phyloP scores from a whole-genome alignment of 2,329 filamentous ascomycete genomes.

The Lasiodiplodia theobromae region DNA sequence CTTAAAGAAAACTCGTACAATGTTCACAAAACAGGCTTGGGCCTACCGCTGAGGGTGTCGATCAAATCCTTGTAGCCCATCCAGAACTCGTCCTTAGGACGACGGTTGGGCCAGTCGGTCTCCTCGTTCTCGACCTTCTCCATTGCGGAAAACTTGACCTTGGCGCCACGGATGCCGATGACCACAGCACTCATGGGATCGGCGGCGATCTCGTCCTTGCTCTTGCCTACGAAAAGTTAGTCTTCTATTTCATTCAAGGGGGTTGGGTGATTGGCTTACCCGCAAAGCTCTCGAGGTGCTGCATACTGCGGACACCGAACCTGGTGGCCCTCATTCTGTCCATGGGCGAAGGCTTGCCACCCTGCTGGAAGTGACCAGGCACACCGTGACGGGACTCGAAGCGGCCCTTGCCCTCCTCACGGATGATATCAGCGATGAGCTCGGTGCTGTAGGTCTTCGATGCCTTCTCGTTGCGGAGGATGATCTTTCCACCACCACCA shows the following conservation, averaged over 20 bases:
- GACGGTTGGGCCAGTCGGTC: conserved; percentile 91
- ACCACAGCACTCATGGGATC: conserved; percentile 79
- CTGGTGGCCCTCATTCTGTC: conserved; percentile 91
- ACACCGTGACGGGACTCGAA: conserved; percentile 88
- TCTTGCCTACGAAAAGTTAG: conserved; percentile 51
- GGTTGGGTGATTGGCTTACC: conserved; percentile 39
- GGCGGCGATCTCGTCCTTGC: conserved; percentile 71
- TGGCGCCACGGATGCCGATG: conserved; percentile 90
- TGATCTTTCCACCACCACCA: conserved; percentile 87
- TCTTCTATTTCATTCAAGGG: too few species aligned
- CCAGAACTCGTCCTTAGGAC: conserved; percentile 89
- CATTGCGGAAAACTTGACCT: conserved; percentile 87
- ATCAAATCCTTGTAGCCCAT: conserved; percentile 79
- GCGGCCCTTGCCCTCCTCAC: conserved; percentile 86
- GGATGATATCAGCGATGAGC: conserved; percentile 94
- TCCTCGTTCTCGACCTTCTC: conserved; percentile 79
- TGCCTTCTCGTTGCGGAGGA: conserved; percentile 95
- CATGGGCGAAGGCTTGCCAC: conserved; percentile 92
- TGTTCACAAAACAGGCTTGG: conserved; percentile 20
- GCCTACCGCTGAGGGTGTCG: conserved; percentile 80
- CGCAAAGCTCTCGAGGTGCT: conserved; percentile 83
- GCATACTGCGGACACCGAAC: conserved; percentile 91
- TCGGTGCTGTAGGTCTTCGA: conserved; percentile 89
- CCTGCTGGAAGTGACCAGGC: conserved; percentile 93
- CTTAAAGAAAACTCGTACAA: conserved; percentile 15